These are phyloP conservation scores for Singerocomus inundabilis DNA, from an alignment of 1,284 basidiomycete species.

Conservation along the genomic window DNA sequence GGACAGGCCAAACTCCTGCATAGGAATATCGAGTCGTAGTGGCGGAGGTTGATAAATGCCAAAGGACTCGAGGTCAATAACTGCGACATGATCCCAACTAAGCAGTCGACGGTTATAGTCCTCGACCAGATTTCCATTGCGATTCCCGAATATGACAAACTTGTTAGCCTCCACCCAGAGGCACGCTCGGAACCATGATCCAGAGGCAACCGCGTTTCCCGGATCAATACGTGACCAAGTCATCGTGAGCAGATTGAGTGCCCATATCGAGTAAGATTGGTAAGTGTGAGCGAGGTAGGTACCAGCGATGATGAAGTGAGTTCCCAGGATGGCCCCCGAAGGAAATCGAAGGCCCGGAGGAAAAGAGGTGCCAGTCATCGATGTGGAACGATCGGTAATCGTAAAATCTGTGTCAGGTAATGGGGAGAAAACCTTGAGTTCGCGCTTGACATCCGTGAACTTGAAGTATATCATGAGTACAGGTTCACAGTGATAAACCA, in stretches of 20 bases:
- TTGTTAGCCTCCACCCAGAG: conserved; percentile 78
- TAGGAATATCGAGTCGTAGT: conserved; percentile 62
- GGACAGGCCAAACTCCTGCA: conserved; percentile 76
- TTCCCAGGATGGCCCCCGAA: conserved; percentile 85
- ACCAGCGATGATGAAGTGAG: conserved; percentile 85
- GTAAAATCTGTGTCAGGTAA: conserved; percentile 69
- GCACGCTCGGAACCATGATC: conserved; percentile 88
- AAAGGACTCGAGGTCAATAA: conserved; percentile 89
- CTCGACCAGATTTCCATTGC: conserved; percentile 80
- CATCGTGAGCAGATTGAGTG: conserved; percentile 77
- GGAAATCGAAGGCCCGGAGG: conserved; percentile 94
- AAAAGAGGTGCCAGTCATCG: conserved; percentile 73
- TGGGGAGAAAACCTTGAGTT: conserved; percentile 84
- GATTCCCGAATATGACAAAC: conserved; percentile 88
- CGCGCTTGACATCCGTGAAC: conserved; percentile 93
- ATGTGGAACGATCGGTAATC: conserved; percentile 70
- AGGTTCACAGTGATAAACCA: conserved; percentile 8
- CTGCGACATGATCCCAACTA: conserved; percentile 88
- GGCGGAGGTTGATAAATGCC: conserved; percentile 88
- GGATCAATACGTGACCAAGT: conserved; percentile 85
- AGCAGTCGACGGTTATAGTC: conserved; percentile 90
- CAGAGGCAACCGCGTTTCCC: conserved; percentile 70
- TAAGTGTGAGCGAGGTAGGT: conserved; percentile 89
- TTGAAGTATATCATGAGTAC: conserved; percentile 36
- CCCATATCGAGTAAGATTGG: conserved; percentile 90